These are phyloP conservation scores for Eragrostis curvula DNA, from an alignment of 176 grass and related monocot genomes.

Conservation along the genomic window DNA sequence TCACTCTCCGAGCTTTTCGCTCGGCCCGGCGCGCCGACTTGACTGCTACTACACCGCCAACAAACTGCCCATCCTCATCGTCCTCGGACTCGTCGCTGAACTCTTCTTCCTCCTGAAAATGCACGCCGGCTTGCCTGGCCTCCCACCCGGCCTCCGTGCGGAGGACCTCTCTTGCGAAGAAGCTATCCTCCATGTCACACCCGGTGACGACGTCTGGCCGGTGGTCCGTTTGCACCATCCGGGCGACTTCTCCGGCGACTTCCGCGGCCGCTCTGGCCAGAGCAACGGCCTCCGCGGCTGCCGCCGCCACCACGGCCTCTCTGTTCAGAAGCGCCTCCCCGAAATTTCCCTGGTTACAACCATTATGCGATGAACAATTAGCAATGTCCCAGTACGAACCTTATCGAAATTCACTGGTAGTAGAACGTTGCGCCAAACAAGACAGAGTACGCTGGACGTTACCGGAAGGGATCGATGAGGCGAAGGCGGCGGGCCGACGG, in stretches of 20 bases:
- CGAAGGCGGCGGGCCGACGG: slow-evolving; percentile 19
- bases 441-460: neutral
- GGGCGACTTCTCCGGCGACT: slow-evolving; percentile 72
- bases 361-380: neutral
- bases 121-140: slow-evolving; percentile 24
- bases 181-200: slow-evolving; percentile 1
- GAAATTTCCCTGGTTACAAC: slow-evolving; percentile 35
- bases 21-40: slow-evolving; percentile 67
- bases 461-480: slow-evolving; percentile 30
- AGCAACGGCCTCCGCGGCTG: slow-evolving; percentile 84
- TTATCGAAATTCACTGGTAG: neutral
- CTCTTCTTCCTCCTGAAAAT: slow-evolving; percentile 30
- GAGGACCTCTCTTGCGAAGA: slow-evolving; percentile 33
- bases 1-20: slow-evolving; percentile 73
- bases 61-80: slow-evolving; percentile 15
- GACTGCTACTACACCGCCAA: slow-evolving; percentile 53
- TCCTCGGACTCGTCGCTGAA: slow-evolving; percentile 46
- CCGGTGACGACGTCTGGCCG: neutral
- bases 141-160: slow-evolving; percentile 36
- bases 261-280: slow-evolving; percentile 86
- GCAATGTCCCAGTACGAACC: neutral
- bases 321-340: slow-evolving; percentile 66
- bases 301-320: slow-evolving; percentile 72
- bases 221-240: slow-evolving; percentile 43
- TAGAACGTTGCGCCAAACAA: neutral